Evolutionary conservation across 1,284 basidiomycete genomes (phyloP).

Genomic region (Papiliotrema nemorosa): DNA sequence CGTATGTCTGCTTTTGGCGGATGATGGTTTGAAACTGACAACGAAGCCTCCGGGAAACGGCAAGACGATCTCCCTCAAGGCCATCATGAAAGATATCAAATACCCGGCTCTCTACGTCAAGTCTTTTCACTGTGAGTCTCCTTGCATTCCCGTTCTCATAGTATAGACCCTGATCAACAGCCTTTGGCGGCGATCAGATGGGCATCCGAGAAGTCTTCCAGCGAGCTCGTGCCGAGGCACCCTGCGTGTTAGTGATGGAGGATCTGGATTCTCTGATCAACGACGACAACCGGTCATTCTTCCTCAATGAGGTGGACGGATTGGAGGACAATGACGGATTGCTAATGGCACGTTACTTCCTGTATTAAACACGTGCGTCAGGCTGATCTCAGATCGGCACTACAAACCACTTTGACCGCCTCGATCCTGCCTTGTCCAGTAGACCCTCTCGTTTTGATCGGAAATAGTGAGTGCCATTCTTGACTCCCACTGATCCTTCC

Average conservation of each 20-base stretch:
- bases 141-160: background rate
- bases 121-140: slow-evolving; percentile 45
- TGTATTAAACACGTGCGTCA: background rate
- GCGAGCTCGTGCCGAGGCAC: slow-evolving; percentile 50
- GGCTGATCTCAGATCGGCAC: slow-evolving; percentile 57
- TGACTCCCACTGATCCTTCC: slow-evolving; percentile 2
- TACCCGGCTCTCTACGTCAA: slow-evolving; percentile 71
- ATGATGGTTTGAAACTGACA: slow-evolving; percentile 2
- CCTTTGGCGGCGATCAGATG: slow-evolving; percentile 22
- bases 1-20: slow-evolving; percentile 7
- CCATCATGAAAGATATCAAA: slow-evolving; percentile 44
- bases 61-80: slow-evolving; percentile 75
- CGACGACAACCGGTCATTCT: slow-evolving; percentile 71
- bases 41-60: slow-evolving; percentile 61
- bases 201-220: slow-evolving; percentile 31
- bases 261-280: slow-evolving; percentile 77
- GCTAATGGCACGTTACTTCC: slow-evolving; percentile 52
- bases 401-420: slow-evolving; percentile 74
- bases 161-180: slow-evolving; percentile 7
- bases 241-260: slow-evolving; percentile 72
- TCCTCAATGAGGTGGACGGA: slow-evolving; percentile 69
- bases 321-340: slow-evolving; percentile 66
- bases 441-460: slow-evolving; percentile 78
- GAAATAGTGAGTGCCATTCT: slow-evolving; percentile 62
- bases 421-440: slow-evolving; percentile 68